These are phyloP conservation scores for Solanum hybrid DNA, from an alignment of 305 asterid genomes.

Conservation along the genomic window DNA sequence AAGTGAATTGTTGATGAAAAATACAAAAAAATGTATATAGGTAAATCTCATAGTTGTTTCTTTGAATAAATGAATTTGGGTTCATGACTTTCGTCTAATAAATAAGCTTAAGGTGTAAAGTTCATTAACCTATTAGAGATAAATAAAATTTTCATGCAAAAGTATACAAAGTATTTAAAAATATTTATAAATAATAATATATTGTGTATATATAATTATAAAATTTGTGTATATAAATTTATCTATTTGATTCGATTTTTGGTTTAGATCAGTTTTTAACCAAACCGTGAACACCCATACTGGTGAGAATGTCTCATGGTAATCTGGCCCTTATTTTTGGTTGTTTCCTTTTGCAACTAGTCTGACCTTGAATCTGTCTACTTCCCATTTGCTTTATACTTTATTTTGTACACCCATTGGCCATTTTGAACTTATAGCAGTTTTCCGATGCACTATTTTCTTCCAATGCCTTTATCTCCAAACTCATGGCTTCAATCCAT, in stretches of 20 bases:
- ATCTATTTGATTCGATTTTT: neutral
- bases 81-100: neutral
- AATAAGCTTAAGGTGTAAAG: neutral
- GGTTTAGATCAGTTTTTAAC: neutral
- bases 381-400: neutral
- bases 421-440: neutral
- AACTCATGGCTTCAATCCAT: neutral
- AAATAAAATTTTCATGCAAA: neutral
- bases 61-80: neutral
- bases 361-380: neutral
- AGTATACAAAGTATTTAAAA: neutral
- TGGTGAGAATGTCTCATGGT: neutral
- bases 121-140: neutral
- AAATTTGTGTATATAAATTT: too few species aligned
- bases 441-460: neutral
- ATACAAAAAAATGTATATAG: neutral
- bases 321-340: neutral
- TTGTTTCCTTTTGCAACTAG: neutral
- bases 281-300: neutral
- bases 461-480: neutral
- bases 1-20: neutral
- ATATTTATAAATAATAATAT: too few species aligned
- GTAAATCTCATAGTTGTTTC: neutral
- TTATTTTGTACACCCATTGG: neutral
- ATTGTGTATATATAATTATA: too few species aligned